Evolutionary conservation across 208 protist species (phyloP).

Genomic region (Trichomonas vaginalis): DNA sequence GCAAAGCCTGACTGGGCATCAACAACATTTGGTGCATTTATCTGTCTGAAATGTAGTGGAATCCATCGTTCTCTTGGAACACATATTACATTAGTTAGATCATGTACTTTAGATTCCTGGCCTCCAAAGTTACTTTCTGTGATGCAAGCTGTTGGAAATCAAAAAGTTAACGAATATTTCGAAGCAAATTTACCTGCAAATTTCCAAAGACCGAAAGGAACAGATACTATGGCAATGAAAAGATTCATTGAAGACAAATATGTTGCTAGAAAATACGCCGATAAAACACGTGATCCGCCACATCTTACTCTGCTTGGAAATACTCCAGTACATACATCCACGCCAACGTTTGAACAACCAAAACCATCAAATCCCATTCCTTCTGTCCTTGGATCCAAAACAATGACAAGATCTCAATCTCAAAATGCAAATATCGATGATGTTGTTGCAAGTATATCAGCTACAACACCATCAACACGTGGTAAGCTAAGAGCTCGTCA

Average conservation of each 20-base stretch:
- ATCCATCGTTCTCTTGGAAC: slow-evolving; percentile 45
- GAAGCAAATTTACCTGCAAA: not conserved
- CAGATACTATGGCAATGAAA: not conserved
- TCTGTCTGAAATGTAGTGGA: slow-evolving; percentile 48
- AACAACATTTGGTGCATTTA: slow-evolving; percentile 46
- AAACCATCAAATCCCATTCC: not conserved
- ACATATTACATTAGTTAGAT: slow-evolving; percentile 43
- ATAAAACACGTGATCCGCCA: not conserved
- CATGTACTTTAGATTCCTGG: slow-evolving; percentile 40
- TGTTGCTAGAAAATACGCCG: not conserved
- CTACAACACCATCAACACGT: not conserved
- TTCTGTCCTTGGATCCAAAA: not conserved
- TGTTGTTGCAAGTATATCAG: not conserved
- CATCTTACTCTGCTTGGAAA: not conserved
- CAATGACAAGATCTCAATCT: not conserved
- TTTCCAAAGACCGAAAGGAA: not conserved
- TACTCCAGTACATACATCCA: not conserved
- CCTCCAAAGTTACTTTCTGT: slow-evolving; percentile 15
- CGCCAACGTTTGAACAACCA: not conserved
- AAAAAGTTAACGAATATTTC: not conserved
- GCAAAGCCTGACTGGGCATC: slow-evolving; percentile 30
- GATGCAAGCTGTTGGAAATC: slow-evolving; percentile 23
- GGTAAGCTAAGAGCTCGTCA: not conserved
- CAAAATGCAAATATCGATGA: not conserved
- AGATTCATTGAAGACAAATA: slow-evolving; percentile 2